phyloP scores from a whole-genome alignment of 208 protist genomes.

The Endotrypanum monterogeii region DNA sequence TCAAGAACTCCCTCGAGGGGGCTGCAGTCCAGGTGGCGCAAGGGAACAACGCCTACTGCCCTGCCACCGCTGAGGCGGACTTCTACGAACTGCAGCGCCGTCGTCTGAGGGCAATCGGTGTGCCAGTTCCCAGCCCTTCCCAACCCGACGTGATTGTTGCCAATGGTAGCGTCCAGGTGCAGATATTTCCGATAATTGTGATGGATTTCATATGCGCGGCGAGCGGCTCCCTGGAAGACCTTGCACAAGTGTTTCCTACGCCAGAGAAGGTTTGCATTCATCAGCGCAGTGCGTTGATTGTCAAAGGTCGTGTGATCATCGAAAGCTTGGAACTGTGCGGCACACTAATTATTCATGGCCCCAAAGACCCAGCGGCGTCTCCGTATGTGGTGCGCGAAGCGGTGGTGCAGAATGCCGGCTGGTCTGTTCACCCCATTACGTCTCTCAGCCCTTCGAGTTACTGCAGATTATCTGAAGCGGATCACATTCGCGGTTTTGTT shows the following conservation, averaged over 20 bases:
- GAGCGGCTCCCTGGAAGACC: conserved; percentile 31
- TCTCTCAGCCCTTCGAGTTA: conserved; percentile 3
- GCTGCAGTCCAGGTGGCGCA: conserved; percentile 46
- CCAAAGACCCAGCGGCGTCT: conserved; percentile 20
- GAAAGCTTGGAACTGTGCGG: conserved; percentile 74
- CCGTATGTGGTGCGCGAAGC: conserved; percentile 53
- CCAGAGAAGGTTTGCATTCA: conserved; percentile 59
- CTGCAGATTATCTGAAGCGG: conserved; percentile 33
- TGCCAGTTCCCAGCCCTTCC: conserved; percentile 34
- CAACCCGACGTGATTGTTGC: conserved; percentile 28
- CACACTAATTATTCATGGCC: conserved; percentile 61
- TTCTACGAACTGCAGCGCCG: conserved; percentile 71
- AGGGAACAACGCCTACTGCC: conserved; percentile 57
- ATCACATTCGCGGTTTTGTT: conserved; percentile 82
- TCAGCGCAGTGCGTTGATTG: conserved; percentile 61
- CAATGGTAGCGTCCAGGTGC: conserved; percentile 13
- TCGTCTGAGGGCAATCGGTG: conserved; percentile 57
- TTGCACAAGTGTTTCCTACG: conserved; percentile 52
- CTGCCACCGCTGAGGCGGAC: conserved; percentile 70
- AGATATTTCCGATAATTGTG: conserved; percentile 53
- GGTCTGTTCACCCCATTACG: conserved; percentile 39
- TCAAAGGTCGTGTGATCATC: conserved; percentile 74
- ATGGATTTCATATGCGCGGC: conserved; percentile 28
- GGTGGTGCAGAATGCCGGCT: conserved; percentile 54
- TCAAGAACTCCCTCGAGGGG: conserved; percentile 84